phyloP scores from a whole-genome alignment of 202 grass and related monocot genomes.

The Musa balbisiana region DNA sequence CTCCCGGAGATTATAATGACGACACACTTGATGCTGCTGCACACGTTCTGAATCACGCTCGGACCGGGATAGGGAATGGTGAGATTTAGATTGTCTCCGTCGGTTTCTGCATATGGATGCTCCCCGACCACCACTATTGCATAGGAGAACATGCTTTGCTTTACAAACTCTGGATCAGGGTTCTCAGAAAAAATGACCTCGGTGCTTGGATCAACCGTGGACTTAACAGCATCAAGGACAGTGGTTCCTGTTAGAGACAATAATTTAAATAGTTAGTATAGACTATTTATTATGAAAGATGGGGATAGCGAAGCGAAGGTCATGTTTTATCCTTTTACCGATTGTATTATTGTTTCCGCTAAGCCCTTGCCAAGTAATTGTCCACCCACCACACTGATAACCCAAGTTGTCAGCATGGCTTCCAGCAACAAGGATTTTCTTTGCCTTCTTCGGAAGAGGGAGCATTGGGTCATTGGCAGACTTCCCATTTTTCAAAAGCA shows the following conservation, averaged over 20 bases:
- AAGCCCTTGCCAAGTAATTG: neutral
- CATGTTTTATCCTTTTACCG: neutral
- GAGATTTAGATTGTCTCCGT: neutral
- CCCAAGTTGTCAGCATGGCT: slow-evolving; percentile 9
- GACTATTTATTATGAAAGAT: no score
- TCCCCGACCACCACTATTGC: neutral
- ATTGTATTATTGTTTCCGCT: neutral
- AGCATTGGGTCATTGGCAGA: neutral
- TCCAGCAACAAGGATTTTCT: neutral
- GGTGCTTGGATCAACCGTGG: neutral
- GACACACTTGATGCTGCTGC: neutral
- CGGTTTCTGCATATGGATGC: neutral
- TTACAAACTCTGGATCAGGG: neutral
- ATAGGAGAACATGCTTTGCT: neutral
- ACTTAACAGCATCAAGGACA: neutral
- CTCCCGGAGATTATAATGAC: neutral
- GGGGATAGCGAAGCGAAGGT: no score
- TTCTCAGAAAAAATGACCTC: neutral
- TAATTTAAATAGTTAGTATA: no score
- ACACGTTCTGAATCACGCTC: neutral
- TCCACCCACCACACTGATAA: slow-evolving; percentile 13
- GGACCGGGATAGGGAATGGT: neutral
- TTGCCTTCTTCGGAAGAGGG: slow-evolving; percentile 2
- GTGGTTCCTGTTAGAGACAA: neutral
- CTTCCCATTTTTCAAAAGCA: slow-evolving; percentile 10